Evolutionary conservation across 495 filamentous ascomycete genomes (phyloP).

Genomic region (Bryoglossum gracile): DNA sequence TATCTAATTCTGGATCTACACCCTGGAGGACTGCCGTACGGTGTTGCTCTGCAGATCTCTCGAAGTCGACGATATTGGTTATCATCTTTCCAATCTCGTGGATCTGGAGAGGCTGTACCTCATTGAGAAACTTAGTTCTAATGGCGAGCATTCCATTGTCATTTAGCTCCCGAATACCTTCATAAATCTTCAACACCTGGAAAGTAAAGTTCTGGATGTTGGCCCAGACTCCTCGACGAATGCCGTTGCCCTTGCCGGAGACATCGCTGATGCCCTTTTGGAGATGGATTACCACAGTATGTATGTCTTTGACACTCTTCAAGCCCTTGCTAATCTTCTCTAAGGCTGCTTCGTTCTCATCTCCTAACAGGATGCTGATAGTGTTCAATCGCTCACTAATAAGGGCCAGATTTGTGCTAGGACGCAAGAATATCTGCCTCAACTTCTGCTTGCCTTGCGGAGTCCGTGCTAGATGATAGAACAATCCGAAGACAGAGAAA

Average conservation of each 20-base stretch:
- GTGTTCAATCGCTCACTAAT: constrained; percentile 72
- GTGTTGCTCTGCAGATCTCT: constrained; percentile 64
- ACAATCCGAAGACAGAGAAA: constrained; percentile 82
- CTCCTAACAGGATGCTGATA: constrained; percentile 58
- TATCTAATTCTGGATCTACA: constrained; percentile 69
- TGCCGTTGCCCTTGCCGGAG: constrained; percentile 44
- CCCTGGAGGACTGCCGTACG: constrained; percentile 67
- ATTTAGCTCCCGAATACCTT: constrained; percentile 53
- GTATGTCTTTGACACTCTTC: constrained; percentile 73
- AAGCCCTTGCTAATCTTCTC: constrained; percentile 55
- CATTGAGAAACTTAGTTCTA: constrained; percentile 47
- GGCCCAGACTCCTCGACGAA: constrained; percentile 66
- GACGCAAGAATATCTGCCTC: constrained; percentile 78
- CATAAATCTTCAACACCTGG: constrained; percentile 60
- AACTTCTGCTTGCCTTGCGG: constrained; percentile 73
- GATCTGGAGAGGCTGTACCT: constrained; percentile 44
- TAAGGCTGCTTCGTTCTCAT: constrained; percentile 56
- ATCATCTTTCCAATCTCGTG: constrained; percentile 62
- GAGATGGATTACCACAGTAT: constrained; percentile 59
- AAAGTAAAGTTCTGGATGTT: constrained; percentile 44
- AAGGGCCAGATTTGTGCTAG: constrained; percentile 56
- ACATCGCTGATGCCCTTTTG: constrained; percentile 66
- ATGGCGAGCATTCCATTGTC: constrained; percentile 50
- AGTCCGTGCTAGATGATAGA: constrained; percentile 69
- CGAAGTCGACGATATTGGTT: constrained; percentile 72